Evolutionary conservation across 306 rosid genomes (phyloP).

Genomic region (Gastrolobium villosum): DNA sequence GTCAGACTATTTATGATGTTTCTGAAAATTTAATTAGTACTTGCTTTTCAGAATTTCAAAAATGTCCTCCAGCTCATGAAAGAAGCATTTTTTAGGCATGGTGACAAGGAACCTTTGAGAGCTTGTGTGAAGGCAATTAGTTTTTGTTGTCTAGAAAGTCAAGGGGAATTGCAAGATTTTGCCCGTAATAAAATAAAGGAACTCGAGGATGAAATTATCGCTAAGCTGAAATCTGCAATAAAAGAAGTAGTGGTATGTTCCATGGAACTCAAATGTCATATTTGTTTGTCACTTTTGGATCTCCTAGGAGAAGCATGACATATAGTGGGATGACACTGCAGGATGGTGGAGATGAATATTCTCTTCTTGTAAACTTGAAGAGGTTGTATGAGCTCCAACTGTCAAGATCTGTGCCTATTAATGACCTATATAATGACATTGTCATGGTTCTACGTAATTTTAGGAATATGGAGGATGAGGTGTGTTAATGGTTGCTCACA

Average conservation of each 20-base stretch:
- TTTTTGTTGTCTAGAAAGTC: conserved; percentile 82
- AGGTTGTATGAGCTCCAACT: conserved; percentile 92
- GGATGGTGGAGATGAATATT: conserved; percentile 97
- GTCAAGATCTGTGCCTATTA: conserved; percentile 72
- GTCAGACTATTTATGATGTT: conserved; percentile 36
- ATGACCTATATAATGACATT: conserved; percentile 72
- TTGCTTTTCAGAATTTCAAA: conserved; percentile 78
- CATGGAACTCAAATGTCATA: conserved; percentile 30
- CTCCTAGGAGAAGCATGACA: conserved; percentile 46
- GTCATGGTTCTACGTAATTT: conserved; percentile 66
- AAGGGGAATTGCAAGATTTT: conserved; percentile 93
- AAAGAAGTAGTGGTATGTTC: conserved; percentile 83
- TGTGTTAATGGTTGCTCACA: conserved; percentile 52
- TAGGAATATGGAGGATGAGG: conserved; percentile 88
- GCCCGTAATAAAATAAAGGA: conserved; percentile 83
- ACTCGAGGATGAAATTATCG: conserved; percentile 78
- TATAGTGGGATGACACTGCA: conserved; percentile 55
- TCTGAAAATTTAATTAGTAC: conserved; percentile 40
- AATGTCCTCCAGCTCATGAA: conserved; percentile 83
- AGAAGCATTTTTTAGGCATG: conserved; percentile 90
- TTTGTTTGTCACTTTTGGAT: conserved; percentile 40
- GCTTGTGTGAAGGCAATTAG: conserved; percentile 82
- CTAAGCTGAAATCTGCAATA: conserved; percentile 82
- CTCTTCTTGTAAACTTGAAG: conserved; percentile 94
- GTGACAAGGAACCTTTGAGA: conserved; percentile 91